Evolutionary conservation across 768 basidiomycete species (phyloP).

Genomic region (Russula abietina): DNA sequence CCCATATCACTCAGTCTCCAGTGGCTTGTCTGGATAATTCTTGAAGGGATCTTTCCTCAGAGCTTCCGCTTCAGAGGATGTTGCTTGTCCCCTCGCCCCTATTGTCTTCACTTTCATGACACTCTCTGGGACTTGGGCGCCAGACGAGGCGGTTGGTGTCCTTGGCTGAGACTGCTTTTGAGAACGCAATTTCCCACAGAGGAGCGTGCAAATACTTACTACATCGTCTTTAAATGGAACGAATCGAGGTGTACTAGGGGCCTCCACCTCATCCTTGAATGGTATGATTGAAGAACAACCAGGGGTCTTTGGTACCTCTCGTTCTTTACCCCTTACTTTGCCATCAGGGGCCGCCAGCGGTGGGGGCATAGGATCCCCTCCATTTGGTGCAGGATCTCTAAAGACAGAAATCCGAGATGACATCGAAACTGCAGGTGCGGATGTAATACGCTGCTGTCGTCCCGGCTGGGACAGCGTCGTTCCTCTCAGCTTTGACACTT

Average conservation of each 20-base stretch:
- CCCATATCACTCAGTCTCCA: conserved; percentile 7
- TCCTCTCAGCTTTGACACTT: conserved; percentile 61
- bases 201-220: conserved; percentile 27
- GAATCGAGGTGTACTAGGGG: conserved; percentile 52
- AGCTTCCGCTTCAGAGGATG: conserved; percentile 67
- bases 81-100: conserved; percentile 35
- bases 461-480: conserved; percentile 61
- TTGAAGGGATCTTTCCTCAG: conserved; percentile 74
- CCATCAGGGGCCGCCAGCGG: conserved; percentile 37
- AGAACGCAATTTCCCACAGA: conserved; percentile 14
- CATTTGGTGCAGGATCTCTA: conserved; percentile 51
- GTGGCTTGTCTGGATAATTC: conserved; percentile 48
- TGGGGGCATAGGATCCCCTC: conserved; percentile 21
- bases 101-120: conserved; percentile 61
- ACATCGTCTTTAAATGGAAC: conserved; percentile 73
- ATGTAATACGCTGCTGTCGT: conserved; percentile 47
- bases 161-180: conserved; percentile 29
- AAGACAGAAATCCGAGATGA: conserved; percentile 63
- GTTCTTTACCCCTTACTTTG: conserved; percentile 26
- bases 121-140: conserved; percentile 41
- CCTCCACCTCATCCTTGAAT: conserved; percentile 28
- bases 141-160: conserved; percentile 30
- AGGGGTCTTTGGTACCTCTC: conserved; percentile 33
- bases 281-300: conserved; percentile 28
- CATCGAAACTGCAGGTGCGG: conserved; percentile 34